Evolutionary conservation across 2,329 filamentous ascomycete genomes (phyloP).

Genomic region (Coleophoma cylindrospora): DNA sequence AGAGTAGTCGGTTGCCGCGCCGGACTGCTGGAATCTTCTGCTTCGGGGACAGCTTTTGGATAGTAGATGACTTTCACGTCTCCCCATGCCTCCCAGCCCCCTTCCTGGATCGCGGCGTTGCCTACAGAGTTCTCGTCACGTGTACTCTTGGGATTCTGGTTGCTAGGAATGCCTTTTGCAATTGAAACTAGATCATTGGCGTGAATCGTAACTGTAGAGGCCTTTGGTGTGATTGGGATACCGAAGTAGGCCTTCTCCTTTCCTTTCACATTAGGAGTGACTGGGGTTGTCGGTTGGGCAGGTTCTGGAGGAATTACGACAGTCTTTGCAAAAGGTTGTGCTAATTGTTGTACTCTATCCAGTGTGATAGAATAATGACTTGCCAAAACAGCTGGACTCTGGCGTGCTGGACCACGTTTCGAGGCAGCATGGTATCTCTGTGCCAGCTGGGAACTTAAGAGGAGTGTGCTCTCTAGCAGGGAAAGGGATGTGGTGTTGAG

Average conservation of each 20-base stretch:
- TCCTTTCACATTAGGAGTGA: slow-evolving; percentile 57
- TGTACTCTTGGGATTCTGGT: slow-evolving; percentile 23
- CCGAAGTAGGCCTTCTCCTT: slow-evolving; percentile 62
- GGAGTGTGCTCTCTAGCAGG: slow-evolving; percentile 72
- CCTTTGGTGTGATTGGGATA: slow-evolving; percentile 32
- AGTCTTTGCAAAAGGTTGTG: slow-evolving; percentile 76
- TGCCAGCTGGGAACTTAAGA: slow-evolving; percentile 79
- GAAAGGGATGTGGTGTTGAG: slow-evolving; percentile 81
- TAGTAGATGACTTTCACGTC: slow-evolving; percentile 81
- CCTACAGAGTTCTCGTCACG: slow-evolving; percentile 22
- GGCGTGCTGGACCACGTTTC: slow-evolving; percentile 63
- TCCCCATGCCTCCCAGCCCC: slow-evolving; percentile 72
- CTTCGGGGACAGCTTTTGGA: slow-evolving; percentile 27
- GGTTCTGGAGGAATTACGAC: slow-evolving; percentile 42
- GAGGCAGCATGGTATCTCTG: slow-evolving; percentile 90
- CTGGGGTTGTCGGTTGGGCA: slow-evolving; percentile 45
- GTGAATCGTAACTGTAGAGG: slow-evolving; percentile 52
- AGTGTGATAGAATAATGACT: slow-evolving; percentile 80
- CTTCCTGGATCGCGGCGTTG: slow-evolving; percentile 20
- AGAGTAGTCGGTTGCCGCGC: slow-evolving; percentile 21
- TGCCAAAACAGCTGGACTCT: slow-evolving; percentile 67
- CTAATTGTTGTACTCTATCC: slow-evolving; percentile 79
- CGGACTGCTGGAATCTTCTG: slow-evolving; percentile 16
- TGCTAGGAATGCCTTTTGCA: slow-evolving; percentile 45
- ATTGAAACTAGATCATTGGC: slow-evolving; percentile 82